Percentiles rank a stretch among this genome's conserved stretches.
These are phyloP conservation scores for Aphanomyces euteiches DNA, from an alignment of 352 stramenopile genomes.

Conservation along the genomic window DNA sequence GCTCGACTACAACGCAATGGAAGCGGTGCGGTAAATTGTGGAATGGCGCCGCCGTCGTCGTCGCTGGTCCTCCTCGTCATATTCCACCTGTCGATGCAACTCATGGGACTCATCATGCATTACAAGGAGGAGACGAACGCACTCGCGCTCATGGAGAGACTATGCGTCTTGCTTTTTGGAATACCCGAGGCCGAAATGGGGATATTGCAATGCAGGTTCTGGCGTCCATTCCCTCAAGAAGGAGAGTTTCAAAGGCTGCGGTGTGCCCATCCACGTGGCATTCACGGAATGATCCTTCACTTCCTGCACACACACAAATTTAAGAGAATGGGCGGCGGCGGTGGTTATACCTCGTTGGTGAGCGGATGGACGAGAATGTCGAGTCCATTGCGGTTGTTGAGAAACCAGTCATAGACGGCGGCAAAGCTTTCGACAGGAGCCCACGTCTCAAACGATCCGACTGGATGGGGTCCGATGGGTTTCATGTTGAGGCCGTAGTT, in stretches of 20 bases:
- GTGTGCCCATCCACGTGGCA: constrained; percentile 51
- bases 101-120: no score
- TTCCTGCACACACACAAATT: constrained; percentile 40
- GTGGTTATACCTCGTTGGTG: constrained; percentile 34
- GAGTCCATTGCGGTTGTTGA: constrained; percentile 52
- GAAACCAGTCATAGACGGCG: constrained; percentile 60
- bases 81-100: no score
- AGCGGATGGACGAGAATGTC: constrained; percentile 63
- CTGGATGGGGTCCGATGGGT: constrained; percentile 56
- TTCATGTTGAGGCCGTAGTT: constrained; percentile 51
- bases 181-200: constrained; percentile 56
- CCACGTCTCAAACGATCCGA: constrained; percentile 69
- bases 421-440: constrained; percentile 57
- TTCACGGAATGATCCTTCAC: constrained; percentile 50
- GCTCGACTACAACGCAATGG: no score
- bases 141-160: no score
- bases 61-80: no score
- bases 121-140: no score
- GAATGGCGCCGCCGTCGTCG: no score
- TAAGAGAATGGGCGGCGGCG: background rate
- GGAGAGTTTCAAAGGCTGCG: constrained; percentile 45
- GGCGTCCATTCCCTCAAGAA: constrained; percentile 37
- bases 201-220: constrained; percentile 47
- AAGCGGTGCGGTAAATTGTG: no score
- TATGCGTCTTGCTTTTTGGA: background rate